These are phyloP conservation scores for Furculomyces boomerangus DNA, from an alignment of 371 early-diverging fungal genomes.

Conservation along the genomic window DNA sequence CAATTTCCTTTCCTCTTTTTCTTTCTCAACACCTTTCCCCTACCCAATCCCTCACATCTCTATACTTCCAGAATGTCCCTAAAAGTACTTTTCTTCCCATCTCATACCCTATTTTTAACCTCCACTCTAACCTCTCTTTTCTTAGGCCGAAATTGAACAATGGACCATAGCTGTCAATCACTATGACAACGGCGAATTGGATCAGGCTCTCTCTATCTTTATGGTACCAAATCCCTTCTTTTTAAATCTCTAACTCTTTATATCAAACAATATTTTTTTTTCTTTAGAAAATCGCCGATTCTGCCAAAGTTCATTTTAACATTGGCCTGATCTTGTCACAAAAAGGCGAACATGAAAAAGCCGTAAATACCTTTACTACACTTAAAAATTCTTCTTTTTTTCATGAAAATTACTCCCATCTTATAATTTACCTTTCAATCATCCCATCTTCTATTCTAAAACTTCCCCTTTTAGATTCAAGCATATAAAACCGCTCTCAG, in stretches of 20 bases:
- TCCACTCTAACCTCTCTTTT: too few species aligned
- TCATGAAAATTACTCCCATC: neutral
- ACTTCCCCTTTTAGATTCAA: slow-evolving; percentile 28
- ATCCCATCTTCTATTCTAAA: neutral
- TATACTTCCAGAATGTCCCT: too few species aligned
- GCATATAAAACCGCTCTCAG: slow-evolving; percentile 53
- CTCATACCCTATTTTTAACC: too few species aligned
- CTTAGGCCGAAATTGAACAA: slow-evolving; percentile 51
- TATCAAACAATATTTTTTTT: neutral
- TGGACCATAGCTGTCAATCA: slow-evolving; percentile 51
- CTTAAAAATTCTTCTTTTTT: neutral
- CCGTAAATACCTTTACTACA: slow-evolving; percentile 36
- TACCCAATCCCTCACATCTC: too few species aligned
- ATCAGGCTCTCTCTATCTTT: slow-evolving; percentile 40
- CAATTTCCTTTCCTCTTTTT: too few species aligned
- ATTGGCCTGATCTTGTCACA: slow-evolving; percentile 67
- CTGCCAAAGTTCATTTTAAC: slow-evolving; percentile 87
- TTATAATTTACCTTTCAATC: neutral
- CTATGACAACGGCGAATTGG: slow-evolving; percentile 45
- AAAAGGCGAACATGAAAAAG: slow-evolving; percentile 53
- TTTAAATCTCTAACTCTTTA: neutral
- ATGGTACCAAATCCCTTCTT: slow-evolving; percentile 22
- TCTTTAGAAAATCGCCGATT: slow-evolving; percentile 64
- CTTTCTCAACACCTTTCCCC: too few species aligned
- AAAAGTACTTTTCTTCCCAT: too few species aligned